Base-by-base conservation (phyloP, 176 grass and related monocot species). In the Carex parvula region DNA sequence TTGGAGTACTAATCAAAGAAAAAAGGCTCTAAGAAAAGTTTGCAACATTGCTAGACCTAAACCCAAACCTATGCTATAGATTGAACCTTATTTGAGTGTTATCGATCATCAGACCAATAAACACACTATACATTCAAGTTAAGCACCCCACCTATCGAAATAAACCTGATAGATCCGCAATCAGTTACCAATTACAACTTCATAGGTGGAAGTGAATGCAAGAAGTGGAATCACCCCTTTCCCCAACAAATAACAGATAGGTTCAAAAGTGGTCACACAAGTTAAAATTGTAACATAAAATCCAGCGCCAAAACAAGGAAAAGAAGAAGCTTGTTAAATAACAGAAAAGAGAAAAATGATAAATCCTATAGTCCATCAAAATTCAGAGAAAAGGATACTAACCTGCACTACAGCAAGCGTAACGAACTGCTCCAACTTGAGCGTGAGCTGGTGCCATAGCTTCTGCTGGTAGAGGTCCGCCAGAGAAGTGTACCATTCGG, bases 381-480 rank as follows among this genome's bases (percentile, higher is more conserved):
- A 46, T 5, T 60, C 5, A 32, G 35, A 35, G 52, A 77, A 54
- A 18, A 60, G 5, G 55, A 48, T 3, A 10, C 70, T 46, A 83
- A 97, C 94, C 94, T 94, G 94, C 0, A 88, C 84, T 67, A 87
- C 70, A 74, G 92, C 88, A 61, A 97, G 89, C 82, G 89, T 90
- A 21, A 97, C 88, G 90, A 97, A 97, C 26, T 97, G 87, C 62
- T 97, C 94, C 46, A 97, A 90, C 88, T 97, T 94, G 83, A 97
- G 88, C 82, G 94, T 97, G 80, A 97, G 94, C 88, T 97, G 94
- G 87, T 94, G 91, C 90, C 90, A 97, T 4, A 97, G 88, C 80
- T 92, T 97, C 68, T 83, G 87, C 64, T 97, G 90, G 88, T 97
- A 97, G 82, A 97, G 85, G 85, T 94, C 94, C 10, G 88, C 83